Percentiles rank a stretch among this genome's conserved stretches.
phyloP scores from a whole-genome alignment of 805 yeast species.

The Suhomyces kilbournensis region DNA sequence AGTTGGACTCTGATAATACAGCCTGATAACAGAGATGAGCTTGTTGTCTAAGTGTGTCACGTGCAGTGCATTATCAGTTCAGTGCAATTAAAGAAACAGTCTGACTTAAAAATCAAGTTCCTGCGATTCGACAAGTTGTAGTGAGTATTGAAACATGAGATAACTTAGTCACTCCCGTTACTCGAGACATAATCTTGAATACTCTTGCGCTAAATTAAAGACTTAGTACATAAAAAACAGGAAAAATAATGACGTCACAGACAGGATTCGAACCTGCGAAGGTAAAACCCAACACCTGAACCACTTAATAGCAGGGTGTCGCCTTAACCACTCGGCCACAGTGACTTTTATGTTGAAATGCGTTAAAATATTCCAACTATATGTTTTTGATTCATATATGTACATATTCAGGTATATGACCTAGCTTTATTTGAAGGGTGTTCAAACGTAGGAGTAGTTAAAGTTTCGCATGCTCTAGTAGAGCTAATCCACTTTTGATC shows the following conservation, averaged over 20 bases:
- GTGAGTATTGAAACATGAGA: background rate
- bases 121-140: background rate
- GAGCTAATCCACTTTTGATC: background rate
- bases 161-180: background rate
- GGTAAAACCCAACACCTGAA: conserved; percentile 42
- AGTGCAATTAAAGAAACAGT: background rate
- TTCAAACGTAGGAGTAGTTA: background rate
- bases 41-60: background rate
- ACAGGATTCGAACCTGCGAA: conserved; percentile 99
- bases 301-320: conserved; percentile 72
- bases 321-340: conserved; percentile 95
- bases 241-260: conserved; percentile 87
- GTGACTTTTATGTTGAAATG: conserved; percentile 22
- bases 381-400: background rate
- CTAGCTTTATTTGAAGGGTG: background rate
- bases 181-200: background rate
- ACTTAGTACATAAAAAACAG: conserved; percentile 31
- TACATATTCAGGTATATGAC: background rate
- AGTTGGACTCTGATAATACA: background rate
- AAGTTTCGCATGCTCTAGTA: background rate
- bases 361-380: background rate
- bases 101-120: background rate
- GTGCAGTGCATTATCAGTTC: background rate
- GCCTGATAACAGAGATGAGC: background rate
- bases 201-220: background rate